Evolutionary conservation across 1,284 basidiomycete genomes (phyloP), one percentile per base, ranked within the genome.

Genomic region (Cutaneotrichosporon cyanovorans): DNA sequence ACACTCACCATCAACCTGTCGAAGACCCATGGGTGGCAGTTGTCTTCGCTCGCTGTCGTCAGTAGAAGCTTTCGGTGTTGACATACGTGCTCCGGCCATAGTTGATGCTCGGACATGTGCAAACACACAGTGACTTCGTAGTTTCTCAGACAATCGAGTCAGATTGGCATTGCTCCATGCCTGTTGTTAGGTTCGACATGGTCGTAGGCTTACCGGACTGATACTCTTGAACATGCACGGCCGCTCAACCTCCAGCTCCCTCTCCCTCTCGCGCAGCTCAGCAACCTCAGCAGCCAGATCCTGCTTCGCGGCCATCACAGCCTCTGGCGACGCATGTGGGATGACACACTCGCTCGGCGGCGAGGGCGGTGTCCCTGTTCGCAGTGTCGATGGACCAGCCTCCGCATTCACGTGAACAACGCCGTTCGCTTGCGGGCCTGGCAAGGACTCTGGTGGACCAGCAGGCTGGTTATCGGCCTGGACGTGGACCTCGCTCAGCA

Each of bases 161-260:
- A 96, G 77, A 65, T 96, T 96, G 30, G 84, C 80, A 60, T 95
- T 95, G 60, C 90, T 92, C 91, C 89, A 93, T 12, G 88, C 89
- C 86, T 90, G 44, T 15, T 4, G 36, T 48, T 18, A 52, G 37
- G 34, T 35, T 11, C 12, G 15, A 19, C 9, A 30, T 16, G 8
- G 10, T 20, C 33, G 8, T 18, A 5, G 25, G 69, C 78, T 58
- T 50, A 89, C 88, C 5, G 89, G 92, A 5, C 89, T 91, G 16
- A 95, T 84, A n/a, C 86, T 87, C 42, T 91, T 96, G 71, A 96
- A 97, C 51, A 97, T 87, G 69, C 93, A 96, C 9, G 92, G 92
- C 58, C 88, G 82, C 53, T 77, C 80, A 37, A 86, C 85, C 25
- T 89, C 77, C 63, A 88, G 83, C 59, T 90, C 86, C 58, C 54